These are phyloP conservation scores for Solanum clarkiae DNA, from an alignment of 257 asterid genomes.

Conservation along the genomic window DNA sequence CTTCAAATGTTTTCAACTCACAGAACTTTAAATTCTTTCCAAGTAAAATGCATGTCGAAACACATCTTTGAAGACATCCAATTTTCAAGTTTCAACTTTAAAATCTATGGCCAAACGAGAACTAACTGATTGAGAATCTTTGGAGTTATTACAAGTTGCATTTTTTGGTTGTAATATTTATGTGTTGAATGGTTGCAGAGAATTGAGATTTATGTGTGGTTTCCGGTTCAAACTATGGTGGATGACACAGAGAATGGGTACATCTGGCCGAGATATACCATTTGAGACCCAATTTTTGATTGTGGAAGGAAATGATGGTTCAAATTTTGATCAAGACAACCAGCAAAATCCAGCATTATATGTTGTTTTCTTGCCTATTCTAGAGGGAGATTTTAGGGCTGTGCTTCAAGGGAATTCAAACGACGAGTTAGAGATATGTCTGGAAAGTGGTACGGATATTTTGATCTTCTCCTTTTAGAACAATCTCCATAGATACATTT, in stretches of 20 bases:
- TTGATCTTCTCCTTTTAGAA: neutral
- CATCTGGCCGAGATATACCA: slow-evolving; percentile 65
- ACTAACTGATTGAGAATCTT: neutral
- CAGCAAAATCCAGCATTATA: slow-evolving; percentile 32
- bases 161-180: neutral
- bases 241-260: slow-evolving; percentile 98
- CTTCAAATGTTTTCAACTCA: neutral
- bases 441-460: slow-evolving; percentile 68
- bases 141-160: neutral
- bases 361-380: slow-evolving; percentile 72
- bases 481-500: neutral
- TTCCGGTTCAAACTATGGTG: slow-evolving; percentile 97
- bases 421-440: slow-evolving; percentile 70
- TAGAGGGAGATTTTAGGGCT: slow-evolving; percentile 92
- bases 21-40: too few species aligned
- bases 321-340: slow-evolving; percentile 25
- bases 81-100: neutral
- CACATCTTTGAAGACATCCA: neutral
- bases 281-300: slow-evolving; percentile 81
- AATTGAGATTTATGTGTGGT: slow-evolving; percentile 74
- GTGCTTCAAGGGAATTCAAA: slow-evolving; percentile 76
- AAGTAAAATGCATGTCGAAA: neutral
- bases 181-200: slow-evolving; percentile 32
- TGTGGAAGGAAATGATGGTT: slow-evolving; percentile 54
- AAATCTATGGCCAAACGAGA: neutral